Percentiles rank a stretch among this genome's conserved stretches.
Conservation (phyloP, 495 filamentous ascomycete species). For the Penicillium crystallinum region DNA sequence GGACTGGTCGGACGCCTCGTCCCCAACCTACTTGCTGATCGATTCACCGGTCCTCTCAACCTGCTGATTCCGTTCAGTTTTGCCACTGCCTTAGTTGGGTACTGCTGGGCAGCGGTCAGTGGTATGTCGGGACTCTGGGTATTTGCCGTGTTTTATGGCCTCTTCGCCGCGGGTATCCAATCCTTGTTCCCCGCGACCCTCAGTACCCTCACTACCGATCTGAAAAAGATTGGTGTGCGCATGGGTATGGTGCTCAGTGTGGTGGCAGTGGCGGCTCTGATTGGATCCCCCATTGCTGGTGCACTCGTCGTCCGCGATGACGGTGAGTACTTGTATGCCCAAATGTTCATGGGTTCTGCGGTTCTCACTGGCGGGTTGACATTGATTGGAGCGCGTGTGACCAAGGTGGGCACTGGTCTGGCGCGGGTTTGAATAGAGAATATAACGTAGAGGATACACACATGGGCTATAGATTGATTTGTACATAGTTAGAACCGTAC, state of each 20-base stretch:
- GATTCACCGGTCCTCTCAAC: constrained; percentile 58
- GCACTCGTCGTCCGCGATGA: constrained; percentile 46
- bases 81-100: constrained; percentile 48
- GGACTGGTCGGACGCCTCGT: constrained; percentile 61
- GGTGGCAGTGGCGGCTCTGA: constrained; percentile 64
- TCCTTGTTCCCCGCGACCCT: constrained; percentile 57
- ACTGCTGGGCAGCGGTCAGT: constrained; percentile 58
- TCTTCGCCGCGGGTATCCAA: constrained; percentile 62
- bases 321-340: constrained; percentile 53
- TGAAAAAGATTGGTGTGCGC: constrained; percentile 62
- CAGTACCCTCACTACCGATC: constrained; percentile 57
- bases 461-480: no score
- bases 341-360: constrained; percentile 47
- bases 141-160: constrained; percentile 58
- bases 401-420: constrained; percentile 31
- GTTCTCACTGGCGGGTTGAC: constrained; percentile 47
- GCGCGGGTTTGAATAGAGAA: constrained; percentile 22
- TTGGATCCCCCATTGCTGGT: constrained; percentile 71
- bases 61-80: constrained; percentile 52
- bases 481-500: no score
- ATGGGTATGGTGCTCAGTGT: constrained; percentile 82
- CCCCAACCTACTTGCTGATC: constrained; percentile 61
- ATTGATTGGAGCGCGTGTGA: constrained; percentile 43
- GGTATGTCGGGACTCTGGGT: constrained; percentile 49
- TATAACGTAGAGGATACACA: no score